Base-by-base conservation (phyloP, 176 grass and related monocot genomes). In the Miscanthus lutarioriparius region DNA sequence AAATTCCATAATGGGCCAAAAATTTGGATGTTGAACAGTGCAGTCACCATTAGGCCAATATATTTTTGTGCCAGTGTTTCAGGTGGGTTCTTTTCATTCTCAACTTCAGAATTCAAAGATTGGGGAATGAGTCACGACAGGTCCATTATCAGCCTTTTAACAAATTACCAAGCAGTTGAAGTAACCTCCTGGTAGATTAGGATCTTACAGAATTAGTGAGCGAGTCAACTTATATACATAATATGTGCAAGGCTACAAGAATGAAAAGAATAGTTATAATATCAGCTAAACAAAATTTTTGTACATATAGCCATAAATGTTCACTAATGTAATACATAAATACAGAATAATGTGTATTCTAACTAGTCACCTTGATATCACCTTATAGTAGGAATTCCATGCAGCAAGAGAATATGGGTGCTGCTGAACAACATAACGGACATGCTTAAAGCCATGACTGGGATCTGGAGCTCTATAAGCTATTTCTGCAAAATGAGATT, bases 381-480 rank as follows among this genome's bases (percentile, higher is more conserved):
- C 96, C 68, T 93, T 95, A 75, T 98, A 95, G 82, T 89, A 98
- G 83, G 89, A 92, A 74, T 98, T 98, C 96, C 96, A 98, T 27
- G 96, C 93, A 54, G 91, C 79, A 61, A 88, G 64, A 72, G 91
- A 92, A 71, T 89, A 87, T 14, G 96, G 96, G 78, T 98, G 91
- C 54, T 95, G 93, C 74, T 93, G 85, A 82, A 93, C 93, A 67
- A 92, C 87, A 74, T 98, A 83, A 28, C 89, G 82, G n/a, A 98
- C 93, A 76, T 98, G 96, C 82, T 98, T 91, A 72, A 93, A 98
- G 27, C 96, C 96, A 87, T 95, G 93, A 67, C 90, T 87, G 25
- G 91, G 89, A 91, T 98, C 93, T 81, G 82, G 90, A 44, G 91
- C 91, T 71, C 81, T 93, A 81, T 95, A 95, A 37, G 96, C 89